Conservation (phyloP, 108 stramenopile species). For the Skeletonema menzelii region DNA sequence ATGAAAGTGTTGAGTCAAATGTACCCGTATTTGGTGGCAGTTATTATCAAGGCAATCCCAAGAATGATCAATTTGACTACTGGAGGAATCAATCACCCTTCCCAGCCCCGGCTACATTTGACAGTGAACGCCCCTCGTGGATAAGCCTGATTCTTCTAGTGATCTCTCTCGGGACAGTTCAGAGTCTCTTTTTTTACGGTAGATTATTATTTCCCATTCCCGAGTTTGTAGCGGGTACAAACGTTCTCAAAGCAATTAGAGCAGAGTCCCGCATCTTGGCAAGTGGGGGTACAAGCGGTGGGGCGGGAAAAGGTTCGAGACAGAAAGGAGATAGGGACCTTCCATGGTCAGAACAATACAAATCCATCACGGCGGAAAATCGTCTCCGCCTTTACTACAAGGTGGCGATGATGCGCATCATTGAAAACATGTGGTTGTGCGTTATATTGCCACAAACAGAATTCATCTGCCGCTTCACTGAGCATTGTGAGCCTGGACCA, state of each 20-base stretch:
- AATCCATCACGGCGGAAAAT: slow-evolving; percentile 66
- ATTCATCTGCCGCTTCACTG: slow-evolving; percentile 57
- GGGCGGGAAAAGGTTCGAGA: slow-evolving; percentile 5
- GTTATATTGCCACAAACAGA: slow-evolving; percentile 59
- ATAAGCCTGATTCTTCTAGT: slow-evolving; percentile 27
- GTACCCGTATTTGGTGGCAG: slow-evolving; percentile 27
- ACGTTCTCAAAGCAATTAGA: slow-evolving; percentile 61
- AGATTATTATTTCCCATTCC: slow-evolving; percentile 69
- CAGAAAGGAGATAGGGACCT: slow-evolving; percentile 45
- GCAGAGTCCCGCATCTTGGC: slow-evolving; percentile 48
- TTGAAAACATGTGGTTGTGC: slow-evolving; percentile 58
- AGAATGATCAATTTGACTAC: slow-evolving; percentile 1
- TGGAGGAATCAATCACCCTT: slow-evolving; percentile 32
- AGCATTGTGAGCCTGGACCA: slow-evolving; percentile 60
- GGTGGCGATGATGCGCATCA: slow-evolving; percentile 44
- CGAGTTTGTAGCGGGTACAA: slow-evolving; percentile 71
- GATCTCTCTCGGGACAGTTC: slow-evolving; percentile 30
- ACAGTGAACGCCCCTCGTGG: slow-evolving; percentile 22
- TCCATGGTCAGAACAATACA: slow-evolving; percentile 68
- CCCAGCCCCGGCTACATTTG: slow-evolving; percentile 18
- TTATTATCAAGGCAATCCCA: slow-evolving; percentile 1
- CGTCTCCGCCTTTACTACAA: slow-evolving; percentile 61
- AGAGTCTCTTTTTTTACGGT: slow-evolving; percentile 48
- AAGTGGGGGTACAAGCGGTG: slow-evolving; percentile 16
- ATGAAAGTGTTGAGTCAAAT: slow-evolving; percentile 24